Evolutionary conservation across 768 basidiomycete genomes (phyloP).

Genomic region (Russula compacta): DNA sequence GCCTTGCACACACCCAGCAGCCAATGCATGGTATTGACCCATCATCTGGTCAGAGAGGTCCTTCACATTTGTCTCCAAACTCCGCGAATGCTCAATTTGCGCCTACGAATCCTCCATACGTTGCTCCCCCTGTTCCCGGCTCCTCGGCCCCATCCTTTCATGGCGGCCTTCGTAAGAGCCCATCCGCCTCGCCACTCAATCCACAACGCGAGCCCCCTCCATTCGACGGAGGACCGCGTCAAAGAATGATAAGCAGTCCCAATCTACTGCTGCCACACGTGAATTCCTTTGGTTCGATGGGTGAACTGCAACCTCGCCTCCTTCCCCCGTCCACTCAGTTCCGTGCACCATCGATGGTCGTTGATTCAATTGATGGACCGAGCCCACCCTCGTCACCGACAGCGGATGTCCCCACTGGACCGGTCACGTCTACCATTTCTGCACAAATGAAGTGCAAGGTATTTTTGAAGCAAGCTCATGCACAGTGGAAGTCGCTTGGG

Average conservation of each 20-base stretch:
- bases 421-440: slow-evolving; percentile 66
- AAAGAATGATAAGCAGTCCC: slow-evolving; percentile 26
- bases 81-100: not conserved
- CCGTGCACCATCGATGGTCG: slow-evolving; percentile 42
- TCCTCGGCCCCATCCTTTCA: slow-evolving; percentile 25
- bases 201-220: slow-evolving; percentile 34
- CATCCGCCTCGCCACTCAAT: slow-evolving; percentile 51
- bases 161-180: slow-evolving; percentile 39
- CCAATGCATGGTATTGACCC: slow-evolving; percentile 3
- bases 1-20: not conserved
- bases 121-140: slow-evolving; percentile 16
- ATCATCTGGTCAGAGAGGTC: not conserved
- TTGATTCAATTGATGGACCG: slow-evolving; percentile 51
- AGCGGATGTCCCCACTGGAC: slow-evolving; percentile 50
- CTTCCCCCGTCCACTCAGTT: slow-evolving; percentile 58
- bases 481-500: slow-evolving; percentile 97
- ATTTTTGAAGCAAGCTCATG: slow-evolving; percentile 89
- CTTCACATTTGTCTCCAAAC: not conserved
- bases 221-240: slow-evolving; percentile 32
- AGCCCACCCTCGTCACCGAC: slow-evolving; percentile 83
- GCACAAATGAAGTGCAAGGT: slow-evolving; percentile 98
- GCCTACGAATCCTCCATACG: slow-evolving; percentile 3
- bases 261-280: slow-evolving; percentile 22
- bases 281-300: slow-evolving; percentile 25
- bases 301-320: slow-evolving; percentile 38